Percentiles rank a stretch among this genome's conserved stretches.
phyloP scores from a whole-genome alignment of 306 rosid species.

The Citrullus amarus region DNA sequence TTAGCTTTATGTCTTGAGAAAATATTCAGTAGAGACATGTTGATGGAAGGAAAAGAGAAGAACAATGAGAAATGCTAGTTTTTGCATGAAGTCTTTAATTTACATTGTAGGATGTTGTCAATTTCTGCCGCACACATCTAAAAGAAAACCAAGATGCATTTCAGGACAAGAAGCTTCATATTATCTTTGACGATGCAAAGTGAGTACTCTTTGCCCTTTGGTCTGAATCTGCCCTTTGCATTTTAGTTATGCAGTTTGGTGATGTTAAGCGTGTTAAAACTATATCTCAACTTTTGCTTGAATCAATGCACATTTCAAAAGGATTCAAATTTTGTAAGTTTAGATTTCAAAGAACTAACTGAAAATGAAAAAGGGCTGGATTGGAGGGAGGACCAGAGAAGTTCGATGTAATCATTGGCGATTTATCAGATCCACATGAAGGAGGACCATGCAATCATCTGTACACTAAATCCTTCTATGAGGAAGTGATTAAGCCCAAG shows the following conservation, averaged over 20 bases:
- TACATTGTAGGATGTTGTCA: slow-evolving; percentile 14
- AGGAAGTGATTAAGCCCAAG: slow-evolving; percentile 20
- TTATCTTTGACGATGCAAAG: slow-evolving; percentile 20
- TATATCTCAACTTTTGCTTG: background rate
- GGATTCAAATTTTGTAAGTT: background rate
- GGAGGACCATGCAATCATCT: slow-evolving; percentile 28
- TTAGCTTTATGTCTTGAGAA: background rate
- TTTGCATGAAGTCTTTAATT: background rate
- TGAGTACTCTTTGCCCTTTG: background rate
- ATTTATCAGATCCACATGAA: slow-evolving; percentile 24
- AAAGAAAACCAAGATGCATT: slow-evolving; percentile 18
- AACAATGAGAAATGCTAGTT: background rate
- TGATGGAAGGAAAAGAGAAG: background rate
- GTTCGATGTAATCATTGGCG: slow-evolving; percentile 24
- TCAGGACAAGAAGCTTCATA: slow-evolving; percentile 12
- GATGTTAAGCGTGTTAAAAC: background rate
- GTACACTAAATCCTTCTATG: slow-evolving; percentile 18
- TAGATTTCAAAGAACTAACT: background rate
- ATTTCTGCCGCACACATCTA: slow-evolving; percentile 14
- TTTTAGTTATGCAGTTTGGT: background rate
- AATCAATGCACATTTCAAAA: background rate
- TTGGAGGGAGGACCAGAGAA: slow-evolving; percentile 15
- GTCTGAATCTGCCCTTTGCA: background rate
- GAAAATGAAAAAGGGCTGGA: slow-evolving; percentile 9
- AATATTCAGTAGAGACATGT: background rate